phyloP scores from a whole-genome alignment of 257 asterid genomes.

The Verbena officinalis region DNA sequence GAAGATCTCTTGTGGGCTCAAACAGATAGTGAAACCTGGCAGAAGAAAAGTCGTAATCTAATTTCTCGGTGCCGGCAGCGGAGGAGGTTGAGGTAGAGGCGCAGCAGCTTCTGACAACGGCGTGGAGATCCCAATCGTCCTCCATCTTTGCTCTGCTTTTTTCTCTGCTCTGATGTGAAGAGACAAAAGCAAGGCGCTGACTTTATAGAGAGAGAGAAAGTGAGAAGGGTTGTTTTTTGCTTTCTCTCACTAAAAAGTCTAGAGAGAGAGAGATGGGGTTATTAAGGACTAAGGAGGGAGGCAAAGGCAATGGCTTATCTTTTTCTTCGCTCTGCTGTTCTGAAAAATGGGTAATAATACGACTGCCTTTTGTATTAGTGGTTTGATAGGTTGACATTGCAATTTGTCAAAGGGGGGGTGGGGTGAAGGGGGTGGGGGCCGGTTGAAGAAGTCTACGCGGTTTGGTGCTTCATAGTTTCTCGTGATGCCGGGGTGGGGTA shows the following conservation, averaged over 20 bases:
- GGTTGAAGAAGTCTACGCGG: slow-evolving; percentile 52
- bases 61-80: slow-evolving; percentile 8
- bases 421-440: background rate
- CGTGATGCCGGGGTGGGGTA: slow-evolving; percentile 12
- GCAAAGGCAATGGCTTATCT: background rate
- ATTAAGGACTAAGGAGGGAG: no score
- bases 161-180: background rate
- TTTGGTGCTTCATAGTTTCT: background rate
- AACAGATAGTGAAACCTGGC: slow-evolving; percentile 24
- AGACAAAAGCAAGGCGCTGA: slow-evolving; percentile 70
- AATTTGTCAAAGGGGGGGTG: slow-evolving; percentile 42
- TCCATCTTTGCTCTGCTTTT: slow-evolving; percentile 19
- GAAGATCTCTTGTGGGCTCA: slow-evolving; percentile 7
- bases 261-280: no score
- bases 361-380: slow-evolving; percentile 6
- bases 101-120: slow-evolving; percentile 42
- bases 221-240: background rate
- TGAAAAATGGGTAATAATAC: slow-evolving; percentile 10
- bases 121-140: slow-evolving; percentile 45
- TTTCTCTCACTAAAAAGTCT: no score
- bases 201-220: slow-evolving; percentile 43
- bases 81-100: slow-evolving; percentile 12
- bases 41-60: background rate
- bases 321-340: background rate
- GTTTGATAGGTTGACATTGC: slow-evolving; percentile 42